phyloP scores from a whole-genome alignment of 2,329 filamentous ascomycete genomes.

The Fusarium sp. region DNA sequence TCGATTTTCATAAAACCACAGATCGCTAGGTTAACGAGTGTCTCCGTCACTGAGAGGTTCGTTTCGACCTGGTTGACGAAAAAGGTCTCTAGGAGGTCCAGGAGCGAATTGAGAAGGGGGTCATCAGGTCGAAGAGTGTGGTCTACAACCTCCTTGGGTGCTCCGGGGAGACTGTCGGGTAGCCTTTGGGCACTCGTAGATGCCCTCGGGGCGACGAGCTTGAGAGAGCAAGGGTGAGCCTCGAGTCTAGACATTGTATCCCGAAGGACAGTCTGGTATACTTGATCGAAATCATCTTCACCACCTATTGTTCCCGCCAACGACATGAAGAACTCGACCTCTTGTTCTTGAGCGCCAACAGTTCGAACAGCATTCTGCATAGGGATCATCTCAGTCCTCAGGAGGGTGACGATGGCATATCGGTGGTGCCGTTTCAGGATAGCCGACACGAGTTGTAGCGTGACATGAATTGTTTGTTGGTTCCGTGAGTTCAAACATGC shows the following conservation, averaged over 20 bases:
- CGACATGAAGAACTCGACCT: slow-evolving; percentile 75
- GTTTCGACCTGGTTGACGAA: slow-evolving; percentile 91
- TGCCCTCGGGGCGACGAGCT: slow-evolving; percentile 69
- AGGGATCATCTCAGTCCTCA: slow-evolving; percentile 70
- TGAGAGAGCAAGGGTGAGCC: slow-evolving; percentile 76
- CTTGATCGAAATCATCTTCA: slow-evolving; percentile 74
- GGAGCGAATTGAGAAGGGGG: slow-evolving; percentile 69
- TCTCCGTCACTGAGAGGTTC: slow-evolving; percentile 87
- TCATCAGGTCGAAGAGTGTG: slow-evolving; percentile 71
- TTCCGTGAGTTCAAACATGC: slow-evolving; percentile 86
- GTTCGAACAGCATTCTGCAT: slow-evolving; percentile 68
- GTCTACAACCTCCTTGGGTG: slow-evolving; percentile 66
- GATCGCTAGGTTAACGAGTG: slow-evolving; percentile 80
- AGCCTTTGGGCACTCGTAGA: slow-evolving; percentile 65
- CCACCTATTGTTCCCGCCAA: slow-evolving; percentile 75
- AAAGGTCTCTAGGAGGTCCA: slow-evolving; percentile 79
- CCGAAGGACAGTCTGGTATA: slow-evolving; percentile 76
- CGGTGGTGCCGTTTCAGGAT: slow-evolving; percentile 88
- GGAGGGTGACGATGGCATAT: slow-evolving; percentile 80
- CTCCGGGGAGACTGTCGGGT: slow-evolving; percentile 67
- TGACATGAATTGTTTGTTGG: slow-evolving; percentile 88
- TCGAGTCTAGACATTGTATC: slow-evolving; percentile 76
- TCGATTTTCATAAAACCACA: slow-evolving; percentile 88
- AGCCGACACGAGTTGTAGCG: slow-evolving; percentile 84
- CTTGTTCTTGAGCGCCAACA: slow-evolving; percentile 76